Evolutionary conservation across 2,329 filamentous ascomycete species (phyloP).

Genomic region (Bipolaris sorokiniana): DNA sequence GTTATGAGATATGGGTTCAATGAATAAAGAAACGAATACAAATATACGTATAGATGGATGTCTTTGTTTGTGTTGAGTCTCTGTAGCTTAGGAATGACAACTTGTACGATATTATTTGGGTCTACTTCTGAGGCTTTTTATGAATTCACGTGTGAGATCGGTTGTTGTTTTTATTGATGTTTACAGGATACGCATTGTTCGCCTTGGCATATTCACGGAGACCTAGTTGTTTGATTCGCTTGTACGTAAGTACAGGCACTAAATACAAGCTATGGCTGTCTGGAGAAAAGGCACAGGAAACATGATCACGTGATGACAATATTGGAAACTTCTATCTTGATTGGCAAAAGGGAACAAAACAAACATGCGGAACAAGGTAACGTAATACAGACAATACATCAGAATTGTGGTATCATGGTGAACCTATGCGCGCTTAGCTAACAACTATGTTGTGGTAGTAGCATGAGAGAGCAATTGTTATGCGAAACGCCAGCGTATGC

Average conservation of each 20-base stretch:
- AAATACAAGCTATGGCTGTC: neutral
- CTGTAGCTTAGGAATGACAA: neutral
- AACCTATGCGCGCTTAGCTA: neutral
- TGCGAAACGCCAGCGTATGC: constrained; percentile 21
- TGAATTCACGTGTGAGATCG: neutral
- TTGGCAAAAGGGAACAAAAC: neutral
- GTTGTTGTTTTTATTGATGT: too few relatives aligned
- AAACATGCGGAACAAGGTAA: too few relatives aligned
- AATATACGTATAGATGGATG: neutral
- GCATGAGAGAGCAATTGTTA: neutral
- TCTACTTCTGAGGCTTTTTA: neutral
- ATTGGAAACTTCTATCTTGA: neutral
- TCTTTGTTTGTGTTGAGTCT: neutral
- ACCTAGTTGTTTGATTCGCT: neutral
- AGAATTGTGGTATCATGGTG: constrained; percentile 1
- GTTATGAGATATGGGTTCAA: constrained; percentile 22
- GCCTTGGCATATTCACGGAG: too few relatives aligned
- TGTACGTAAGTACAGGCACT: too few relatives aligned
- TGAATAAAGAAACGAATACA: constrained; percentile 11
- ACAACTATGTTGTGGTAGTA: neutral
- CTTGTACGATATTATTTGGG: neutral
- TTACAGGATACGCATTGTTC: too few relatives aligned
- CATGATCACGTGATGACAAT: neutral
- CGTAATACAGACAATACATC: neutral
- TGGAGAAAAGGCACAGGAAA: neutral